Base-by-base conservation (phyloP, 495 filamentous ascomycete genomes). In the Talaromyces nanjingensis region DNA sequence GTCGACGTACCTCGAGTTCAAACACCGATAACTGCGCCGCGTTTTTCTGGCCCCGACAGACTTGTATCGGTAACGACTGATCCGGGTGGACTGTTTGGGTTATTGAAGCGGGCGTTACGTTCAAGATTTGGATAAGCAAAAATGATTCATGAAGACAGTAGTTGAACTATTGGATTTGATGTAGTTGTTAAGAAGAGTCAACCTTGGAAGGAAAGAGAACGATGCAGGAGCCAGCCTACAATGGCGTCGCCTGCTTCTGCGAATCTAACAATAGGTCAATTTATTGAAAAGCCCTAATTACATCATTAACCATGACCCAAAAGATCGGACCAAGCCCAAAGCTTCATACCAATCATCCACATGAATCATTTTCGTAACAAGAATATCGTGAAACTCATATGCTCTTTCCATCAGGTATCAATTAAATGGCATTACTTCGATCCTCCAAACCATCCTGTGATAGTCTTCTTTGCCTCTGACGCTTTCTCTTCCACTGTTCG, bases 361-460 rank as follows among this genome's bases (percentile, higher is more conserved):
- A 55, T 25, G 33, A 37, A 37, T 37, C 33, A 37, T 37, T 37
- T 37, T 37, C 33, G 33, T 37, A 56, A 31, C 4, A 56, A 56
- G 1, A 27, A 56, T 16, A 56, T n/a, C 14, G 14, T 56, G 6
- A 14, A 33, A 31, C 33, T 34, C 33, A 39, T 45, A 29, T 18
- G 14, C 20, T n/a, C 20, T 16, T 42, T 31, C 14, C 39, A 20
- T 25, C 53, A 56, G 24, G 24, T 56, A 56, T 56, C 24, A 56
- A 56, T 29, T 56, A 20, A 55, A 49, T 27, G 27, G 27, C 27
- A 27, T 70, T 85, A 89, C 72, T 87, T 83, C 72, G 84, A 85
- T 39, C 78, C 69, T 37, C 90, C 87, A 66, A 96, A 93, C 92
- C 91, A 96, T 60, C 87, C 84, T 29, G 86, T 87, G 64, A 94